Evolutionary conservation across 495 filamentous ascomycete genomes (phyloP), one percentile per base, ranked within the genome.

Genomic region (Lasiosphaeria miniovina): DNA sequence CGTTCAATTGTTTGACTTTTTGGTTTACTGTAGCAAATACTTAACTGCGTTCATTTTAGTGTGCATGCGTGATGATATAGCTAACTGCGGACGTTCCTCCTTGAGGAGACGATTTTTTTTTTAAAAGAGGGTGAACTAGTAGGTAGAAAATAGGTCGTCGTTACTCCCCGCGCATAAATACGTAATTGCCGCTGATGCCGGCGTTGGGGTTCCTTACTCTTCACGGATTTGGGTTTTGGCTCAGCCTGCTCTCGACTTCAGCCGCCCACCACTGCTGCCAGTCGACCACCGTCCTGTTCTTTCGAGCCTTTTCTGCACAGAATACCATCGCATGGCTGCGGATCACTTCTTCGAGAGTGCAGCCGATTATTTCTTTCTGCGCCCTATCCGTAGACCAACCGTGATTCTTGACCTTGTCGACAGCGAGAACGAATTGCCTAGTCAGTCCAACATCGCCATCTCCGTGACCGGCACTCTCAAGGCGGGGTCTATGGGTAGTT

Each of bases 311-410:
- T 74, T 98, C 95, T 0, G 93, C 93, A 41, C 90, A 92, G 77
- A 96, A 98, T 2, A 97, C 94, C 74, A 94, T 85, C 0, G 89
- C 93, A 77, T 98, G 95, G 64, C 90, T 96, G 38, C 88, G 80
- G 14, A 98, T 82, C 6, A 85, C 83, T 65, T 98, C 95, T 57
- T 95, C 91, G 3, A 94, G 69, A 0, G 84, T 88, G 73, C 90
- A 94, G 2, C 90, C 91, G 6, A 98, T 77, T 66, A 88, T 82
- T 62, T 82, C 75, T 52, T 71, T 78, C 81, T 98, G 94, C 7
- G 93, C 94, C 55, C 82, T 80, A 48, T 82, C 76, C 1, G 91
- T 88, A 36, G 69, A 69, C 84, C 85, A 82, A 3, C 82, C 85
- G 36, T 80, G 72, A 65, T 86, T 87, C 71, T 89, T 88, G 46